Percentiles rank a stretch among this genome's conserved stretches.
These are phyloP conservation scores for Hexamita inflata DNA, from an alignment of 208 protist genomes.

Conservation along the genomic window DNA sequence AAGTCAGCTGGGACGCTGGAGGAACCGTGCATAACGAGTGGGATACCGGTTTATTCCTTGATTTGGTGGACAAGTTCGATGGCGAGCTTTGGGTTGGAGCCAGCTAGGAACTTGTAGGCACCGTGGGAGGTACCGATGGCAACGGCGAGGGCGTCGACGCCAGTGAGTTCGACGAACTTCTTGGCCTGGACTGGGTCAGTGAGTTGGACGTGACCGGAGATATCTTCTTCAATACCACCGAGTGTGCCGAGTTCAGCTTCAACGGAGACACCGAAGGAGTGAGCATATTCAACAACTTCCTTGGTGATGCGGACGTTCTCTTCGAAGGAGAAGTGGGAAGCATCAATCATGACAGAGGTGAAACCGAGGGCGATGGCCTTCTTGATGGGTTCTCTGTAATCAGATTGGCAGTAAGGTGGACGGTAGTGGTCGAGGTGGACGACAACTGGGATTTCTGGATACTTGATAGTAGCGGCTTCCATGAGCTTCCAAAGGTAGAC, in stretches of 20 bases:
- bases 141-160: conserved; percentile 48
- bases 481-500: conserved; percentile 45
- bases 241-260: conserved; percentile 48
- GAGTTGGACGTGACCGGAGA: conserved; percentile 29
- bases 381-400: conserved; percentile 35
- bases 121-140: conserved; percentile 50
- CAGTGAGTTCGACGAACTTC: conserved; percentile 39
- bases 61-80: conserved; percentile 42
- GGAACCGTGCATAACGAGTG: conserved; percentile 49
- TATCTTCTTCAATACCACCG: conserved; percentile 47
- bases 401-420: conserved; percentile 16
- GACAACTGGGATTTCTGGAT: conserved; percentile 41
- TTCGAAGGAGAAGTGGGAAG: conserved; percentile 42
- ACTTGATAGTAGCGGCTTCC: conserved; percentile 38
- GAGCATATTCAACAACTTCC: conserved; percentile 45
- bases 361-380: conserved; percentile 41
- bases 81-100: conserved; percentile 11
- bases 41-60: conserved; percentile 28
- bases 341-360: conserved; percentile 53
- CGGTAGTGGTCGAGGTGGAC: conserved; percentile 50
- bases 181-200: conserved; percentile 45
- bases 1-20: conserved; percentile 41
- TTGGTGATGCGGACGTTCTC: conserved; percentile 48
- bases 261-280: conserved; percentile 42
- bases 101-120: conserved; percentile 49